Evolutionary conservation across 331 rosid species (phyloP).

Genomic region (Cucumis variabilis): DNA sequence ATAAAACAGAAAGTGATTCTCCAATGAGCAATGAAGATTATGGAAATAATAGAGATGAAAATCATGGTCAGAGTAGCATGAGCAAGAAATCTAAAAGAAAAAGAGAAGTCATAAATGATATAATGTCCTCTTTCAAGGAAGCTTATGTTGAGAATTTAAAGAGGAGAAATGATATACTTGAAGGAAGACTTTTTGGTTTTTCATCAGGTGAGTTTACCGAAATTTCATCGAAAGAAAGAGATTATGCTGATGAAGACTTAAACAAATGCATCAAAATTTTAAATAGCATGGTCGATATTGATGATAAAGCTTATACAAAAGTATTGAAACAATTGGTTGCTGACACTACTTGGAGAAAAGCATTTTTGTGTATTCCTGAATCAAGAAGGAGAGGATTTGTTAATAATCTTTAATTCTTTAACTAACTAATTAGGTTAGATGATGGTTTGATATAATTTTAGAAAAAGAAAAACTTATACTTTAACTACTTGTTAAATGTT

Average conservation of each 20-base stretch:
- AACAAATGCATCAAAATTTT: neutral
- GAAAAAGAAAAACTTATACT: neutral
- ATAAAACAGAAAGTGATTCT: neutral
- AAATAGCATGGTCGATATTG: constrained; percentile 5
- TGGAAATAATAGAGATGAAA: constrained; percentile 6
- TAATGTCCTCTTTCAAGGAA: neutral
- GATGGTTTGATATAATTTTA: neutral
- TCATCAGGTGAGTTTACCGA: neutral
- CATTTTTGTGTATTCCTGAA: neutral
- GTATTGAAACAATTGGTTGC: neutral
- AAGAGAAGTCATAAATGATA: neutral
- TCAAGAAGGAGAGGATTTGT: constrained; percentile 5
- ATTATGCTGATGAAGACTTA: neutral
- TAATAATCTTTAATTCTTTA: neutral
- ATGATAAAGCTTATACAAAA: neutral
- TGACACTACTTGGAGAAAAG: neutral
- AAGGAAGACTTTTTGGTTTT: neutral
- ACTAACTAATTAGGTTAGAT: neutral
- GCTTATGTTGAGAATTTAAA: neutral
- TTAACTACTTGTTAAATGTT: neutral
- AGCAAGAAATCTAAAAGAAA: constrained; percentile 8
- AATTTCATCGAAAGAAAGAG: neutral
- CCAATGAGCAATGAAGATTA: neutral
- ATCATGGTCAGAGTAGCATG: neutral
- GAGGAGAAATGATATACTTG: neutral